A percentile compares a stretch with the other conserved stretches of the same genome.
These are phyloP conservation scores for Rhodomyrtus psidioides DNA, from an alignment of 441 rosid genomes.

Conservation along the genomic window DNA sequence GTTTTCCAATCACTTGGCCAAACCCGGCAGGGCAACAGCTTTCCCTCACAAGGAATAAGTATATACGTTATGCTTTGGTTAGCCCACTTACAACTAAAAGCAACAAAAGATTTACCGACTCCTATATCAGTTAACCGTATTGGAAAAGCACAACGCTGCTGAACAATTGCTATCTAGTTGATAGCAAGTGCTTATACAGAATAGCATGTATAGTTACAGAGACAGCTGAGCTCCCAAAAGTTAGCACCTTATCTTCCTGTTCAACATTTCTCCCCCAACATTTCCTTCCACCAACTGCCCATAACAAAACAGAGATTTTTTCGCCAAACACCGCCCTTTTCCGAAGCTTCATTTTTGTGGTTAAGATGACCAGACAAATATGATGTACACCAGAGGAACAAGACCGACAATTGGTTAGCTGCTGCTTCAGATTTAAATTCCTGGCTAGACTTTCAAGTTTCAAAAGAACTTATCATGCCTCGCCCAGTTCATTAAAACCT, in stretches of 20 bases:
- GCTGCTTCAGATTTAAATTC: background rate
- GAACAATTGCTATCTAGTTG: background rate
- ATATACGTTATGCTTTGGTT: background rate
- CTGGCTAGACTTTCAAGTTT: background rate
- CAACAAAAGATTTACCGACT: background rate
- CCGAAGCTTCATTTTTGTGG: background rate
- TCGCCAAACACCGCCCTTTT: background rate
- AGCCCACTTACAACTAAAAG: background rate
- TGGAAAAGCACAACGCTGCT: background rate
- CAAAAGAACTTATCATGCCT: background rate
- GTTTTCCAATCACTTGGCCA: background rate
- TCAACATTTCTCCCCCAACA: background rate
- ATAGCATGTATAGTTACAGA: background rate
- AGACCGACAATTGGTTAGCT: background rate
- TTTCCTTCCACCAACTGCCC: background rate
- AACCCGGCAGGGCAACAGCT: background rate
- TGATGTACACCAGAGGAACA: background rate
- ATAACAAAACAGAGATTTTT: background rate
- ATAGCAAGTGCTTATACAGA: background rate
- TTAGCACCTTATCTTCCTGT: background rate
- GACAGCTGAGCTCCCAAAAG: background rate
- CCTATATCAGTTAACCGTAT: background rate
- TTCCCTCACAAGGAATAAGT: background rate
- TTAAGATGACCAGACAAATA: background rate
- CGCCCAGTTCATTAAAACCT: slow-evolving; percentile 1